phyloP scores from a whole-genome alignment of 2,329 filamentous ascomycete genomes.

The Arthrobotrys sinensis region DNA sequence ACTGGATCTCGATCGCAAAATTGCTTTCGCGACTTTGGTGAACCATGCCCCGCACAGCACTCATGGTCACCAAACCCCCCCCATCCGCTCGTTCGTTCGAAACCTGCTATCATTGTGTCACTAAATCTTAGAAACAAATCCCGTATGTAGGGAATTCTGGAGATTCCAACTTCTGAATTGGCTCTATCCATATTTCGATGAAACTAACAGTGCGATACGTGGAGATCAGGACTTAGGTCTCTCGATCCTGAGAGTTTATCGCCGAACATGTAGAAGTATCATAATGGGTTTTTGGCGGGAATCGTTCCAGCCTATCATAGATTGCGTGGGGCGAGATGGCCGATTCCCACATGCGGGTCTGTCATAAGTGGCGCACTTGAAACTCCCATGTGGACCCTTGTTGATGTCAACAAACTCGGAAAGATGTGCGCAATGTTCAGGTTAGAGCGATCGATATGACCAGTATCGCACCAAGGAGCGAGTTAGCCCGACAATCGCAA shows the following conservation, averaged over 20 bases:
- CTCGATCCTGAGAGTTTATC: neutral
- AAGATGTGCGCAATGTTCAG: constrained; percentile 38
- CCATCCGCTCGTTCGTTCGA: too few relatives aligned
- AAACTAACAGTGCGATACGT: too few relatives aligned
- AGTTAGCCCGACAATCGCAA: neutral
- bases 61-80: too few relatives aligned
- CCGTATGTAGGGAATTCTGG: too few relatives aligned
- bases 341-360: constrained; percentile 12
- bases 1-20: constrained; percentile 12
- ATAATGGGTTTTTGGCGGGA: constrained; percentile 14
- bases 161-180: too few relatives aligned
- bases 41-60: too few relatives aligned
- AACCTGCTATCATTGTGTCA: too few relatives aligned
- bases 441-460: neutral
- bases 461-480: neutral
- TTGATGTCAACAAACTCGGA: constrained; percentile 44
- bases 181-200: too few relatives aligned
- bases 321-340: constrained; percentile 22
- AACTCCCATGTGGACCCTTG: constrained; percentile 32
- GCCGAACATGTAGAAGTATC: neutral
- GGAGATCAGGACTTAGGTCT: too few relatives aligned
- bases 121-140: too few relatives aligned
- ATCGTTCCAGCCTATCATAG: constrained; percentile 39
- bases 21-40: neutral
- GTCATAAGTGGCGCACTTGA: constrained; percentile 42